A percentile compares a stretch with the other conserved stretches of the same genome.
These are phyloP conservation scores for Rauvolfia tetraphylla DNA, from an alignment of 257 asterid species.

Conservation along the genomic window DNA sequence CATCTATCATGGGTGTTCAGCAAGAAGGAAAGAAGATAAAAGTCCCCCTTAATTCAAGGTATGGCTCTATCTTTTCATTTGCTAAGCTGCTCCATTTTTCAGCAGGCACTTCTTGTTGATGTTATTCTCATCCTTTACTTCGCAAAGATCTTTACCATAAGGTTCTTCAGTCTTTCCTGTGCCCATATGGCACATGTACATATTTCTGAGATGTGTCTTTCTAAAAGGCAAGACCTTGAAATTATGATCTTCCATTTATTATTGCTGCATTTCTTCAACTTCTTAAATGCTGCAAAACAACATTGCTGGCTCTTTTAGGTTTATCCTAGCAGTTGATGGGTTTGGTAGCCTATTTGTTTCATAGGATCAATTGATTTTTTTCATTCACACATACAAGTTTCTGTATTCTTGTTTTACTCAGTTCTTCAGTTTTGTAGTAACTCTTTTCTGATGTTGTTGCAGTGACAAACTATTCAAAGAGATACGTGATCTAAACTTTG, in stretches of 20 bases:
- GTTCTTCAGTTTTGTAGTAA: conserved; percentile 8
- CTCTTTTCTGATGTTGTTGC: conserved; percentile 24
- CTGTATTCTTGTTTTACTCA: conserved; percentile 7
- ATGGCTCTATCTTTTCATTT: conserved; percentile 13
- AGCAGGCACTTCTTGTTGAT: not conserved
- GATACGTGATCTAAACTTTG: conserved; percentile 93
- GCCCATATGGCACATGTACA: not conserved
- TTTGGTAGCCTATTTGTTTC: conserved; percentile 7
- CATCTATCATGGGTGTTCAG: conserved; percentile 83
- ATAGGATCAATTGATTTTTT: not conserved
- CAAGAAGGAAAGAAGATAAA: conserved; percentile 87
- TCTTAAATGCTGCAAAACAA: not conserved
- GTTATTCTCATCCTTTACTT: not conserved
- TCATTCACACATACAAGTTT: not conserved
- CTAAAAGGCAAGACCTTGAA: not conserved
- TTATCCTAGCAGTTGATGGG: conserved; percentile 1
- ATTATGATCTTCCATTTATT: not conserved
- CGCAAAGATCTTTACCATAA: not conserved
- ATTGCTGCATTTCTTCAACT: not conserved
- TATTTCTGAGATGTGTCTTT: not conserved
- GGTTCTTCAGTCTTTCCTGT: not conserved
- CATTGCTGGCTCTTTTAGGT: not conserved
- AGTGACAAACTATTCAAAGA: conserved; percentile 98
- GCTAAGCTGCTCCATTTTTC: not conserved
- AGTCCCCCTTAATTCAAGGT: conserved; percentile 97